Conservation (phyloP, 805 yeast genomes). For the Metschnikowia gelsemii region DNA sequence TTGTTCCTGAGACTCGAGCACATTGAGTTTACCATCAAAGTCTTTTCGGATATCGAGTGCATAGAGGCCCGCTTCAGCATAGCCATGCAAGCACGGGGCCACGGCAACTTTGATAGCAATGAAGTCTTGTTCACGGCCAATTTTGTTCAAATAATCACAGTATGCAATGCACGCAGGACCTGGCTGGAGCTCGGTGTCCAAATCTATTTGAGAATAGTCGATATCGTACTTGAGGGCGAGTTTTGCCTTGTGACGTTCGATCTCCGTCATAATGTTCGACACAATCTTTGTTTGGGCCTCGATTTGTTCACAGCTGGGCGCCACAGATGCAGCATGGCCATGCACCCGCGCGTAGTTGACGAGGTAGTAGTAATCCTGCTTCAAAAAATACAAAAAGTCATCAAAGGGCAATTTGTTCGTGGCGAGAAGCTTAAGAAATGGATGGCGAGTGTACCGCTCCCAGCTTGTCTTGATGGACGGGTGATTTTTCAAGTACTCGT, state of each 20-base stretch:
- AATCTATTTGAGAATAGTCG: constrained; percentile 33
- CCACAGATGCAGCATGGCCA: constrained; percentile 59
- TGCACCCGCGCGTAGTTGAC: constrained; percentile 68
- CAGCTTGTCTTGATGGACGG: constrained; percentile 55
- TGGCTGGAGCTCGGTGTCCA: constrained; percentile 47
- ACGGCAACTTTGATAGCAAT: constrained; percentile 64
- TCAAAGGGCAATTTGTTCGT: constrained; percentile 47
- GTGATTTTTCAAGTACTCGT: constrained; percentile 54
- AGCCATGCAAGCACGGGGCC: constrained; percentile 77
- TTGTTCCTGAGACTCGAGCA: constrained; percentile 17
- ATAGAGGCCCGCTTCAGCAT: constrained; percentile 52
- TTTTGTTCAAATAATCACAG: constrained; percentile 55
- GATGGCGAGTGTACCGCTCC: constrained; percentile 59
- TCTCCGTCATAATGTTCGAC: constrained; percentile 52
- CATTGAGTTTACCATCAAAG: constrained; percentile 24
- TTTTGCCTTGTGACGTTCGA: constrained; percentile 53
- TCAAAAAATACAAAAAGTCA: constrained; percentile 53
- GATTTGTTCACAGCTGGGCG: constrained; percentile 54
- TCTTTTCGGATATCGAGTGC: constrained; percentile 25
- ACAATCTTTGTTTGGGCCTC: constrained; percentile 52
- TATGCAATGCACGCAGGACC: constrained; percentile 60
- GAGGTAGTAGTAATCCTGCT: constrained; percentile 70
- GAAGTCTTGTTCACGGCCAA: constrained; percentile 57
- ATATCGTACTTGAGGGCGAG: constrained; percentile 43
- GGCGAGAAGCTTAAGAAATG: constrained; percentile 57